Evolutionary conservation across 495 filamentous ascomycete species (phyloP).

Genomic region (Bacidia gigantensis): DNA sequence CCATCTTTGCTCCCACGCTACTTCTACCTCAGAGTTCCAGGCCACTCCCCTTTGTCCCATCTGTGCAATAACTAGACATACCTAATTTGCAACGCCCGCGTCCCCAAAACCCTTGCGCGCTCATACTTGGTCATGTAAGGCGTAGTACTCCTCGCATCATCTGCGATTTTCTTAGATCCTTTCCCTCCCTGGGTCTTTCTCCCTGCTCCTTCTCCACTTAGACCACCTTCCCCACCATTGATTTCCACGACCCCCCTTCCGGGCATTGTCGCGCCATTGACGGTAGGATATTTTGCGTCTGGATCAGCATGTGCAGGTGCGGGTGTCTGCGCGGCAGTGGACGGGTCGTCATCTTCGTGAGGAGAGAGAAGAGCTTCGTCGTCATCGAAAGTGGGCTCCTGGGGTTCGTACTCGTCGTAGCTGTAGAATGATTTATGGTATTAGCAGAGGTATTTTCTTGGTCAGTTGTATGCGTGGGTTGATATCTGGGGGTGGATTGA

Average conservation of each 20-base stretch:
- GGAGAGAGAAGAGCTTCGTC: constrained; percentile 48
- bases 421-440: constrained; percentile 21
- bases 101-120: constrained; percentile 81
- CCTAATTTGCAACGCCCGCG: constrained; percentile 92
- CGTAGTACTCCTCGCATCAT: constrained; percentile 79
- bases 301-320: constrained; percentile 39
- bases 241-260: constrained; percentile 34
- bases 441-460: constrained; percentile 5
- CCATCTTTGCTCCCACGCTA: not conserved
- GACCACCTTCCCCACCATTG: constrained; percentile 26
- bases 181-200: constrained; percentile 33
- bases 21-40: not conserved
- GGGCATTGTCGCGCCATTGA: constrained; percentile 22
- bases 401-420: constrained; percentile 36
- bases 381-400: constrained; percentile 51
- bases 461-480: not conserved
- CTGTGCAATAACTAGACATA: constrained; percentile 28
- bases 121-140: constrained; percentile 99
- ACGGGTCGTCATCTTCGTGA: constrained; percentile 41
- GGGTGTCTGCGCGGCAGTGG: constrained; percentile 26
- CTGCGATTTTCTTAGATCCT: constrained; percentile 65
- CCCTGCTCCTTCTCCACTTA: constrained; percentile 4
- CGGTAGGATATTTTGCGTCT: constrained; percentile 25
- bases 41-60: too few species aligned
- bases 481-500: not conserved